These are phyloP conservation scores for Apostasia ramifera DNA, from an alignment of 106 monocot species.

Conservation along the genomic window DNA sequence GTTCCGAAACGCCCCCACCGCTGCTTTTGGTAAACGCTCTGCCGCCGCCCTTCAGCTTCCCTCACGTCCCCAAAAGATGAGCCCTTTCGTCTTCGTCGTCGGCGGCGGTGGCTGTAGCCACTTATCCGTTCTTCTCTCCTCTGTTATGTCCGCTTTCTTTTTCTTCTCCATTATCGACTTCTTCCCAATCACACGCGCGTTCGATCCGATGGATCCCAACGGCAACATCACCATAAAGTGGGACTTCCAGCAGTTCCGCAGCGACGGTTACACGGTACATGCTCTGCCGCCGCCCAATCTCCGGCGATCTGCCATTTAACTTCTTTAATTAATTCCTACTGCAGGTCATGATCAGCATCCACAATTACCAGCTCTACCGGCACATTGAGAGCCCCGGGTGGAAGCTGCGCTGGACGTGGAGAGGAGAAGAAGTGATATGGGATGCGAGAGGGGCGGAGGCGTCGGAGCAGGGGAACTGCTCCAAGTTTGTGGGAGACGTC, in stretches of 20 bases:
- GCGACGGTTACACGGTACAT: conserved; percentile 23
- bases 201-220: conserved; percentile 53
- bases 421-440: conserved; percentile 60
- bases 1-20: no score
- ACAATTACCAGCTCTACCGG: conserved; percentile 71
- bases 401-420: conserved; percentile 69
- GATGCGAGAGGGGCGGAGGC: conserved; percentile 57
- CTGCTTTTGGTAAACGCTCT: no score
- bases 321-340: no score
- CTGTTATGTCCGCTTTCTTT: not conserved
- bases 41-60: no score
- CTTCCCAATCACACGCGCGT: conserved; percentile 22
- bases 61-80: no score
- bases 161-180: not conserved
- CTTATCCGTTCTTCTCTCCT: not conserved
- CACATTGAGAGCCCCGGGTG: conserved; percentile 82
- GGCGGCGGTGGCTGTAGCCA: no score
- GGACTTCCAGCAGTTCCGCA: conserved; percentile 39
- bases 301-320: no score
- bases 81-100: no score
- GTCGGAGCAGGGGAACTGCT: conserved; percentile 78
- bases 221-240: conserved; percentile 67
- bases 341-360: conserved; percentile 49
- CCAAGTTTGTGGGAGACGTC: conserved; percentile 20
- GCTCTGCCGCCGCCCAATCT: no score